These are phyloP conservation scores for Trifolium pratense DNA, from an alignment of 306 rosid genomes.

Conservation along the genomic window DNA sequence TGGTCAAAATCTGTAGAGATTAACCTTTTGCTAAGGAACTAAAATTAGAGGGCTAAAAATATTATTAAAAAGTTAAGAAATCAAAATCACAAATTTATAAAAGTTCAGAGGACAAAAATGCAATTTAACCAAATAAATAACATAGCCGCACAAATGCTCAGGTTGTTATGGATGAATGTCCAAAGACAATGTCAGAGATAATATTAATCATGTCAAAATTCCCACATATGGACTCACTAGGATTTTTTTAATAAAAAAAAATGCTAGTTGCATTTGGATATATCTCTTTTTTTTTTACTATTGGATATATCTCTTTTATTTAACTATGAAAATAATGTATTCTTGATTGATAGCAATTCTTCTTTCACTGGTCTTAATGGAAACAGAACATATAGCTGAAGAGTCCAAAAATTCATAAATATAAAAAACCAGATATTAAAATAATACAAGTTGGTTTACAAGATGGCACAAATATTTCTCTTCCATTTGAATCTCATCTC, in stretches of 20 bases:
- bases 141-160: neutral
- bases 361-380: slow-evolving; percentile 3
- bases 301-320: neutral
- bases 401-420: slow-evolving; percentile 12
- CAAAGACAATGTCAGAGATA: slow-evolving; percentile 36
- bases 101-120: too few species aligned
- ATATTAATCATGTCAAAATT: slow-evolving; percentile 10
- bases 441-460: too few species aligned
- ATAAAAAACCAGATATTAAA: neutral
- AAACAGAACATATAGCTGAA: slow-evolving; percentile 23
- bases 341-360: slow-evolving; percentile 11
- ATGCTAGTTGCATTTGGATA: neutral
- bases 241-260: neutral
- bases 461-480: too few species aligned
- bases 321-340: too few species aligned
- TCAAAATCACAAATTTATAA: too few species aligned
- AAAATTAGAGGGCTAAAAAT: too few species aligned
- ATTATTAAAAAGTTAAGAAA: too few species aligned
- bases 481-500: slow-evolving; percentile 3
- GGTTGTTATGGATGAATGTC: slow-evolving; percentile 16
- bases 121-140: neutral
- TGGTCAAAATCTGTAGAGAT: too few species aligned
- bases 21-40: too few species aligned
- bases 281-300: slow-evolving; percentile 13
- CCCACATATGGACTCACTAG: slow-evolving; percentile 19